Conservation (phyloP, 2,329 filamentous ascomycete species). For the Phyllosticta ampelicida region DNA sequence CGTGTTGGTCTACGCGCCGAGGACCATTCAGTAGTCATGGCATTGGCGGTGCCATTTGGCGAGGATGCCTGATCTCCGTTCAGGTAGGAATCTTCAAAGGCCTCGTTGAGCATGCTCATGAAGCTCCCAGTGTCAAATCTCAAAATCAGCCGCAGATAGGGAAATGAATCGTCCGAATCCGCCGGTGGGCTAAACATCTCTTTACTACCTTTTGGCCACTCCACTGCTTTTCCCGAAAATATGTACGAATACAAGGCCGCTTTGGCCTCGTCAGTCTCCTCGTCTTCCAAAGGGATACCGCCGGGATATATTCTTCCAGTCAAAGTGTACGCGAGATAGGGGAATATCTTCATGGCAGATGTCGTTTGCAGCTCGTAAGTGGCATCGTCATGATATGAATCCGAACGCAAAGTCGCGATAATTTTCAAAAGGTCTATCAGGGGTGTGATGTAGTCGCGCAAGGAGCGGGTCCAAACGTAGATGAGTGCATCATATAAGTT, state of each 20-base stretch:
- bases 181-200: slow-evolving; percentile 43
- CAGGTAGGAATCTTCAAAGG: slow-evolving; percentile 88
- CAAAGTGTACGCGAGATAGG: slow-evolving; percentile 83
- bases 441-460: slow-evolving; percentile 83
- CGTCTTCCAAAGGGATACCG: slow-evolving; percentile 61
- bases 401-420: slow-evolving; percentile 43
- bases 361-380: slow-evolving; percentile 53
- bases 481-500: slow-evolving; percentile 89
- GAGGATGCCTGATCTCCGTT: slow-evolving; percentile 64
- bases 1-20: slow-evolving; percentile 51
- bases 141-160: slow-evolving; percentile 73
- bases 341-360: slow-evolving; percentile 83
- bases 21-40: slow-evolving; percentile 16
- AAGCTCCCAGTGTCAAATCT: slow-evolving; percentile 87
- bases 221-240: slow-evolving; percentile 70
- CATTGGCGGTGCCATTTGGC: slow-evolving; percentile 37
- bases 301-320: slow-evolving; percentile 89
- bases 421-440: slow-evolving; percentile 71
- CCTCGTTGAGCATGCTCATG: slow-evolving; percentile 90
- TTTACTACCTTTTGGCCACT: slow-evolving; percentile 59
- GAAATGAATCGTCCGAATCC: slow-evolving; percentile 59
- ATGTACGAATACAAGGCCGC: slow-evolving; percentile 85
- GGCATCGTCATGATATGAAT: slow-evolving; percentile 41
- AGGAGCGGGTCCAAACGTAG: slow-evolving; percentile 90
- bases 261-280: slow-evolving; percentile 66